Conservation (phyloP, 306 rosid genomes). For the Cicer chorassanicum region DNA sequence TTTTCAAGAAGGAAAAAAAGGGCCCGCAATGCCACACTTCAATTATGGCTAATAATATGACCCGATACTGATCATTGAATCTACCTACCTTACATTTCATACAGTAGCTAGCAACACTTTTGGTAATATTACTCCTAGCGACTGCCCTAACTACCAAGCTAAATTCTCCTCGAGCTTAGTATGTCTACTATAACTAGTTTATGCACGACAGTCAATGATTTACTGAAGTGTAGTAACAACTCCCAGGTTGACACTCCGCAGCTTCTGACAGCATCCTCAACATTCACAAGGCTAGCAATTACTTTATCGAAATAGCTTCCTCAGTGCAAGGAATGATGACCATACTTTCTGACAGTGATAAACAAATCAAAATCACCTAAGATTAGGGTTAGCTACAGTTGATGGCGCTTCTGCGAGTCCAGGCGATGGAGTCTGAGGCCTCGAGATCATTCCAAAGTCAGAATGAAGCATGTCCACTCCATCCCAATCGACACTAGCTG, state of each 20-base stretch:
- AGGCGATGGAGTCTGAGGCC: slow-evolving; percentile 59
- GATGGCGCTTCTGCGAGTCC: slow-evolving; percentile 62
- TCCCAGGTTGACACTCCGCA: slow-evolving; percentile 48
- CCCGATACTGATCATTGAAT: slow-evolving; percentile 38
- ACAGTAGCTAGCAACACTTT: slow-evolving; percentile 46
- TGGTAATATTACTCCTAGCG: slow-evolving; percentile 35
- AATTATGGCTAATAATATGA: slow-evolving; percentile 42
- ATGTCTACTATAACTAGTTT: slow-evolving; percentile 45
- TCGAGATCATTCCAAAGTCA: slow-evolving; percentile 64
- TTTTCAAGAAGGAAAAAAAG: slow-evolving; percentile 16
- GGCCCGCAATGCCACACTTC: slow-evolving; percentile 45
- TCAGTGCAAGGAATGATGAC: slow-evolving; percentile 42
- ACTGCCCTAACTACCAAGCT: slow-evolving; percentile 43
- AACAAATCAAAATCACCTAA: slow-evolving; percentile 52
- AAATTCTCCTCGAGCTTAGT: slow-evolving; percentile 43
- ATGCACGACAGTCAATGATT: slow-evolving; percentile 49
- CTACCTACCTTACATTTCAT: slow-evolving; percentile 43
- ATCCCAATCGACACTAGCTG: slow-evolving; percentile 83
- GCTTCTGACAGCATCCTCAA: slow-evolving; percentile 45
- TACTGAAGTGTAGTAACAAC: slow-evolving; percentile 54
- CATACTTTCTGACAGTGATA: slow-evolving; percentile 41
- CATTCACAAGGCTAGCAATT: slow-evolving; percentile 45
- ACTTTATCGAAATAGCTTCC: slow-evolving; percentile 44
- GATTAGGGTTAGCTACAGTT: slow-evolving; percentile 52
- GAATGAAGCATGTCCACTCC: slow-evolving; percentile 71